Base-by-base conservation (phyloP, 176 grass and related monocot species). In the Urochloa ruziziensis region DNA sequence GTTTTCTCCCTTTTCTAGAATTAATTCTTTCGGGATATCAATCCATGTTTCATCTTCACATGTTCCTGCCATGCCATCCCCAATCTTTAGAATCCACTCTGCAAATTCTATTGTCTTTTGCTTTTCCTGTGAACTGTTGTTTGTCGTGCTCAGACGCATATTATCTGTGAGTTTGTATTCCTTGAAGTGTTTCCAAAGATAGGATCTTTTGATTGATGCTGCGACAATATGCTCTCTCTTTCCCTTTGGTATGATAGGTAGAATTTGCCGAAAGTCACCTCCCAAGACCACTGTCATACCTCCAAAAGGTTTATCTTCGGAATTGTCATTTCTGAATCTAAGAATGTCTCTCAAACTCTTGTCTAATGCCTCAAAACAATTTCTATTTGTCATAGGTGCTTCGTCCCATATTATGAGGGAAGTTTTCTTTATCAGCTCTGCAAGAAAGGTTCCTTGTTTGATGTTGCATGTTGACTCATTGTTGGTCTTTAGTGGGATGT, bases 181-280 rank as follows among this genome's bases (percentile, higher is more conserved):
- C 39, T 43, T 27, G 7, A 70, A 82, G 51, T 82, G 24, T 18
- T 58, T 70, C 66, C 80, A 82, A 24, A 61, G 27, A 53, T 82
- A 70, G 17, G 65, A 82, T 18, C n/a, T 24, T 2, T 70, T 82
- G 40, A 71, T 17, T 8, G 23, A 82, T 58, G 66, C 24, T 8
- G 18, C 35, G 46, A 82, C 10, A 28, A 32, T 82, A 40, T 71
- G 17, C 6, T 39, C 5, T 15, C 36, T 40, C 4, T 15, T 29
- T 59, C 51, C 79, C 9, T 59, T 82, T 8, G 66, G n/a, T 42
- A 82, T 46, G 3, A 32, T 36, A 0, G 65, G 65, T 1, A 82
- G 18, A 0, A 39, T 82, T n/a, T 70, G 13, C 12, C 35, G 56
- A 0, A 70, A 70, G 7, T 58, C n/a, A 11, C 56, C 56, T 1